phyloP scores from a whole-genome alignment of 768 basidiomycete species.

The Obba rivulosa region DNA sequence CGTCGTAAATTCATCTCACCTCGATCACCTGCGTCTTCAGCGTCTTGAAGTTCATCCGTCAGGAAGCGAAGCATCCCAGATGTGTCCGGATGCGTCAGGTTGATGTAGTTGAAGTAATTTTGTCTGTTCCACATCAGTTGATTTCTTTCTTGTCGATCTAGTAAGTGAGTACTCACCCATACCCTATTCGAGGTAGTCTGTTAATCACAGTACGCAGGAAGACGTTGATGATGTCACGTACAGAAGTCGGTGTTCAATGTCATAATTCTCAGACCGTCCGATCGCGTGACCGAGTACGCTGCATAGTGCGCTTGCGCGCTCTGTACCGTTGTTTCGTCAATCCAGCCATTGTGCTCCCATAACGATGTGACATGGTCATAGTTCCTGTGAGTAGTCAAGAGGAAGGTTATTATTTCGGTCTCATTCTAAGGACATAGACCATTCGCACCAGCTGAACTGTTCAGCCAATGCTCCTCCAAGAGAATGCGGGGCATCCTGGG shows the following conservation, averaged over 20 bases:
- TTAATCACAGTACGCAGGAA: slow-evolving; percentile 2
- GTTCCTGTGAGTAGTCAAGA: slow-evolving; percentile 41
- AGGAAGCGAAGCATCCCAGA: slow-evolving; percentile 76
- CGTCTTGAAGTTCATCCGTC: slow-evolving; percentile 72
- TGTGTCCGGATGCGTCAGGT: slow-evolving; percentile 60
- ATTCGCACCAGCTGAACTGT: slow-evolving; percentile 60
- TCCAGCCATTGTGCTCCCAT: slow-evolving; percentile 70
- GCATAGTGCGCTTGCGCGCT: slow-evolving; percentile 65
- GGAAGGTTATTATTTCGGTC: background rate
- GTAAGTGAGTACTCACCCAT: slow-evolving; percentile 17
- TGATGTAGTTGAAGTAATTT: slow-evolving; percentile 77
- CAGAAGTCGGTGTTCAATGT: slow-evolving; percentile 76
- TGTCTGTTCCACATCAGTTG: slow-evolving; percentile 31
- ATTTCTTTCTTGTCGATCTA: background rate
- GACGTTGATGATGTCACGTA: slow-evolving; percentile 28
- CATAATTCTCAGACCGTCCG: slow-evolving; percentile 65
- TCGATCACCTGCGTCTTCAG: slow-evolving; percentile 70
- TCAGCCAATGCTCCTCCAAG: slow-evolving; percentile 47
- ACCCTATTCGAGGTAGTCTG: too few relatives aligned
- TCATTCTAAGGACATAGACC: background rate
- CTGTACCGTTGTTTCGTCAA: slow-evolving; percentile 49
- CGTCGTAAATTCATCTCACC: slow-evolving; percentile 33
- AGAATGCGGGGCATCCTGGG: slow-evolving; percentile 56
- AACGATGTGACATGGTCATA: slow-evolving; percentile 70
- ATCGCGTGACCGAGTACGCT: slow-evolving; percentile 63